Base-by-base conservation (phyloP, 176 grass and related monocot species). In the Secale cereale region DNA sequence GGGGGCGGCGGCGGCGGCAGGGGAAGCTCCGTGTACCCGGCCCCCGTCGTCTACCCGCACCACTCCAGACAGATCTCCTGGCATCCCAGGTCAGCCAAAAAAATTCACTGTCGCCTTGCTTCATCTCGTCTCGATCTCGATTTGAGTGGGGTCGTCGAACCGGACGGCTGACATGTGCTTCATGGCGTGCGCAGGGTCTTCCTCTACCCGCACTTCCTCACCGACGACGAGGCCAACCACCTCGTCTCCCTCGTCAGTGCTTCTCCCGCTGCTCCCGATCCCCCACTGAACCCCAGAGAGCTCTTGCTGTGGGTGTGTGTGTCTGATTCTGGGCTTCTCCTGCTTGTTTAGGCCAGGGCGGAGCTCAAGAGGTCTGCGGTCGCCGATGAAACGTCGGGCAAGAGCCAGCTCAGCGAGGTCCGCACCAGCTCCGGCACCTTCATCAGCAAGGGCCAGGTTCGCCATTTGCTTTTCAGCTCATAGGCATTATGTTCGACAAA, bases 361-460 rank as follows among this genome's bases (percentile, higher is more conserved):
- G 97, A 96, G 86, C 88, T 96, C 68, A 99, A 93, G 78, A 92
- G 92, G 79, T 96, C 93, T 19, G 85, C 86, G 50, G 93, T 93
- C 20, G 97, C 90, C 48, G 90, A 99, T 89, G 88, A 91, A 17
- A 65, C 89, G 86, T 96, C 97, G 0, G 97, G 93, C 27, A 99
- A 92, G 73, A 96, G 90, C 80, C 85, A 69, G 12, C 70, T 95
- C 70, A 98, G 93, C 61, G 88, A 92, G 35, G 91, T 92, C 75
- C 91, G 90, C 65, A 92, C 93, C 65, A 99, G 91, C 86, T 96
- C 91, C 26, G 91, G 97, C 39, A 89, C 85, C 79, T 91, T 96
- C 88, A 90, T 99, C 70, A 57, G 59, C 28, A 99, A 96, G 65
- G 91, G 50, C 31, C 87, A 99, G 97, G 97, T 98, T 77, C 37